Evolutionary conservation across 2,329 filamentous ascomycete species (phyloP), one percentile per base, ranked within the genome.

Genomic region (Seiridium cupressi): DNA sequence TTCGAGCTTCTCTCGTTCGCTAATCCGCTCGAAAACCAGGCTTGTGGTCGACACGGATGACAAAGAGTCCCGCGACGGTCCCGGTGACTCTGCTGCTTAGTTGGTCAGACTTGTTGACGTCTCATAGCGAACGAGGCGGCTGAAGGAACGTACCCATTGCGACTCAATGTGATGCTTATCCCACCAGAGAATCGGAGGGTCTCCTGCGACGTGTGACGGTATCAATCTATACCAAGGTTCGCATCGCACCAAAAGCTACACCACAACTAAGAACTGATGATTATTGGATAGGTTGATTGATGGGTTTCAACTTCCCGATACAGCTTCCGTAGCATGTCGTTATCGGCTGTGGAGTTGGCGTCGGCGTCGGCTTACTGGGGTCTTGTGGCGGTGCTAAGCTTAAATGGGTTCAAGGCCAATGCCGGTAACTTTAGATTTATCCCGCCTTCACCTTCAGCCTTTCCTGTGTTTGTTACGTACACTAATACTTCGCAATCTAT

Each of bases 11-110:
- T 78, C 74, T 49, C 76, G 73, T 70, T 91, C 88, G 68, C 85
- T 83, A 65, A 94, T 83, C 63, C 89, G 86, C 65, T 95, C 91
- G 71, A 95, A 91, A 58, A 95, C 86, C 11, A 95, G 81, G 67
- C 91, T 94, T 3, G 89, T 93, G 9, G 91, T 94, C 40, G 91
- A 95, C n/a, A 87, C 88, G 46, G 89, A 89, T n/a, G 89, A 91
- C 51, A 85, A 74, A 3, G 91, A 92, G 63, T 83, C 83, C 68
- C 76, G 76, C 58, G 84, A 86, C 61, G 73, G 72, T 63, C 77
- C 77, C 58, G 69, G 68, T 48, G 74, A 74, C 49, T 59, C 38
- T 46, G 57, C 44, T 51, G n/a, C 7, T n/a, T 36, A 26, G 18
- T 26, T 18, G 46, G 46, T 48, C 46, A 48, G 31, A 10, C 9